These are phyloP conservation scores for Lactifluus echinatus DNA, from an alignment of 768 basidiomycete species.

Conservation along the genomic window DNA sequence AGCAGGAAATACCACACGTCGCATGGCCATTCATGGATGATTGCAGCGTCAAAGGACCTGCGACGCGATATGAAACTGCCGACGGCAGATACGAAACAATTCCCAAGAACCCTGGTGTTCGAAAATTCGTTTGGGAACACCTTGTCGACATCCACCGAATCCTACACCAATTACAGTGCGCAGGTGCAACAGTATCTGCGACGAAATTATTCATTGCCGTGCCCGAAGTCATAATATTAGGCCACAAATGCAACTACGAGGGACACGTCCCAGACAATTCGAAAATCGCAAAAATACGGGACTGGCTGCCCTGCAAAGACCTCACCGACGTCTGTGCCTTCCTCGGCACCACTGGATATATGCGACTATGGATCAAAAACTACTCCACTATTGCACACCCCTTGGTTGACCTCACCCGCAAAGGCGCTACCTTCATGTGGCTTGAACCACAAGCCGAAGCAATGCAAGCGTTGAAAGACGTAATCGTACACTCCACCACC, in stretches of 20 bases:
- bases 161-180: neutral
- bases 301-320: conserved; percentile 20
- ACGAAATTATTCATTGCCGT: too few relatives aligned
- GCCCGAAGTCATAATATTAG: too few relatives aligned
- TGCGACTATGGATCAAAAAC: conserved; percentile 21
- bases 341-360: conserved; percentile 19
- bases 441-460: neutral
- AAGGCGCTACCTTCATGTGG: conserved; percentile 9
- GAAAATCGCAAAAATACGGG: conserved; percentile 26
- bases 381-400: too few relatives aligned
- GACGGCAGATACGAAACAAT: neutral
- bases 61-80: neutral
- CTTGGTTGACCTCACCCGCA: too few relatives aligned
- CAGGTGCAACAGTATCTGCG: too few relatives aligned
- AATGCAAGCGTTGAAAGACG: neutral
- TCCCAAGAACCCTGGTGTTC: neutral
- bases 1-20: too few relatives aligned
- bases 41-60: too few relatives aligned
- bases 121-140: too few relatives aligned
- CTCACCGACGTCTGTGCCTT: conserved; percentile 25
- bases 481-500: conserved; percentile 10
- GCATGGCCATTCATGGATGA: too few relatives aligned
- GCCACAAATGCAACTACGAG: too few relatives aligned
- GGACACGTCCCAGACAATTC: conserved; percentile 25
- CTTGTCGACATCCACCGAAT: too few relatives aligned